Evolutionary conservation across 306 rosid genomes (phyloP).

Genomic region (Cyclanthera cordifolia): DNA sequence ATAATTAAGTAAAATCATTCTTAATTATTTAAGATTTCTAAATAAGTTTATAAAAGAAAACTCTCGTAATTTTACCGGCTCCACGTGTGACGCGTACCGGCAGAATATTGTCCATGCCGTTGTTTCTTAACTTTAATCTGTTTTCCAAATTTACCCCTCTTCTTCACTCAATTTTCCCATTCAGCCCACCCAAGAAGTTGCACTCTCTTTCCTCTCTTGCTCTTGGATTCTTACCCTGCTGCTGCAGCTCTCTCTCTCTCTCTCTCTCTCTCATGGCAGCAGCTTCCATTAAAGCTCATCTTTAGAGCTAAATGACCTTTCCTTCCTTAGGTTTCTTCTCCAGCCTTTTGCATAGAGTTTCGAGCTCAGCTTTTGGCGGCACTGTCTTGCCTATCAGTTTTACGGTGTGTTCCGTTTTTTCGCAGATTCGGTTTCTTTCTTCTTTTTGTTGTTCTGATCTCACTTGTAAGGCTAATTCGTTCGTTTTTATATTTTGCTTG

Average conservation of each 20-base stretch:
- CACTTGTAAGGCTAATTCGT: conserved; percentile 18
- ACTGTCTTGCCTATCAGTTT: conserved; percentile 10
- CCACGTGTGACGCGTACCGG: too few species aligned
- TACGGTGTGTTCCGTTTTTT: conserved; percentile 10
- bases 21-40: too few species aligned
- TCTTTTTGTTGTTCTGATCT: conserved; percentile 22
- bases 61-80: too few species aligned
- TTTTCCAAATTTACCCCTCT: conserved; percentile 19
- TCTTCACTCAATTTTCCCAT: not conserved
- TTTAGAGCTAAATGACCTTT: conserved; percentile 21
- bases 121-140: not conserved
- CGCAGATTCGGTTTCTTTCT: not conserved
- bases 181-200: not conserved
- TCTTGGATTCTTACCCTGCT: conserved; percentile 4
- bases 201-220: not conserved
- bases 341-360: conserved; percentile 20
- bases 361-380: conserved; percentile 16
- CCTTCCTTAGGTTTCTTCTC: conserved; percentile 20
- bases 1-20: too few species aligned
- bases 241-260: not conserved
- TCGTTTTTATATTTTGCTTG: not conserved
- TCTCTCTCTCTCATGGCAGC: conserved; percentile 17
- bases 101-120: not conserved
- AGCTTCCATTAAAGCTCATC: conserved; percentile 30
- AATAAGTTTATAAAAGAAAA: too few species aligned